Percentiles rank a stretch among this genome's conserved stretches.
These are phyloP conservation scores for Pichia cephalocereana DNA, from an alignment of 805 yeast species.

Conservation along the genomic window DNA sequence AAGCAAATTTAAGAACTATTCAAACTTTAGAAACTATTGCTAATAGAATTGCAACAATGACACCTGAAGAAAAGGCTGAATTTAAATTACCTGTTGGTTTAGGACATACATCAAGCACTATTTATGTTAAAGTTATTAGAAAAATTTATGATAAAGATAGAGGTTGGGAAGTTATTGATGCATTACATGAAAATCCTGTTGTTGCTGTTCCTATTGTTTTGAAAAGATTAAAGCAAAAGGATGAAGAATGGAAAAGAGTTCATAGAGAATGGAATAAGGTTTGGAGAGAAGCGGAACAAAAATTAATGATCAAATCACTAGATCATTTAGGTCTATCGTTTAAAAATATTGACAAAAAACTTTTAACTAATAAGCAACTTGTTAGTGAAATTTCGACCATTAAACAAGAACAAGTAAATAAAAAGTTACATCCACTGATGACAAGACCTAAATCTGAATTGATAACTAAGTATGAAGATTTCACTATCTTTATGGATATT, in stretches of 20 bases:
- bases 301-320: conserved; percentile 83
- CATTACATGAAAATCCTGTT: conserved; percentile 90
- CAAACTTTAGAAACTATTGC: conserved; percentile 95
- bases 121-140: conserved; percentile 86
- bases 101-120: conserved; percentile 85
- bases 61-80: conserved; percentile 67
- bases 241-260: conserved; percentile 97
- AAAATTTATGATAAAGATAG: conserved; percentile 90
- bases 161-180: conserved; percentile 94
- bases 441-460: conserved; percentile 73
- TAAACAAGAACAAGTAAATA: conserved; percentile 83
- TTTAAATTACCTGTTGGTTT: conserved; percentile 89
- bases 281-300: conserved; percentile 97
- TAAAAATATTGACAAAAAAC: conserved; percentile 92
- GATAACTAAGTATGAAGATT: conserved; percentile 54
- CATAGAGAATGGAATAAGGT: conserved; percentile 98
- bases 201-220: conserved; percentile 90
- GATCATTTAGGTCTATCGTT: conserved; percentile 95
- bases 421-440: conserved; percentile 74
- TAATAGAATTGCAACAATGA: conserved; percentile 86
- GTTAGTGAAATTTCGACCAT: conserved; percentile 88
- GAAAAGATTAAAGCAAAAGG: conserved; percentile 90
- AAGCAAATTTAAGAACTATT: conserved; percentile 86
- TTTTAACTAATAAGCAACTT: conserved; percentile 80
- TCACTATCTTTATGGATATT: conserved; percentile 65